Conservation (phyloP, 768 basidiomycete genomes). For the Sarcodon aspratus region DNA sequence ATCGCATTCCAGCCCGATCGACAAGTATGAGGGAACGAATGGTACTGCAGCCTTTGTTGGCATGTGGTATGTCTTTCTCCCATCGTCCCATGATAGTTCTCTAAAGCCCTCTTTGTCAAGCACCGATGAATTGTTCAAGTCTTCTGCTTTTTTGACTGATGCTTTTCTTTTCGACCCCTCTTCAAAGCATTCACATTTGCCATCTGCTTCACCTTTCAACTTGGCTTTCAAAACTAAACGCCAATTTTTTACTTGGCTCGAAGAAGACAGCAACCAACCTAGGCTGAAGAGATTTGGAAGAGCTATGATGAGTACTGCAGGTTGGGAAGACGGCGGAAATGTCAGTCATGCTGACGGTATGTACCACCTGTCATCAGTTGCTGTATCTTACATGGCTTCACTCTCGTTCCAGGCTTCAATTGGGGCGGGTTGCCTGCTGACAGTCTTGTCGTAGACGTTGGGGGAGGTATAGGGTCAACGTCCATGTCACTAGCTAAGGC, state of each 20-base stretch:
- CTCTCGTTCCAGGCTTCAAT: slow-evolving; percentile 34
- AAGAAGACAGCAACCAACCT: slow-evolving; percentile 33
- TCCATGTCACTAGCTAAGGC: slow-evolving; percentile 30
- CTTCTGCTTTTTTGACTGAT: slow-evolving; percentile 67
- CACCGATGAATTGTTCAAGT: slow-evolving; percentile 68
- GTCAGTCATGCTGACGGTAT: slow-evolving; percentile 5
- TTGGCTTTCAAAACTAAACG: slow-evolving; percentile 45
- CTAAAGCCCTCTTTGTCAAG: slow-evolving; percentile 23
- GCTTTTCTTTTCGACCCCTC: slow-evolving; percentile 14
- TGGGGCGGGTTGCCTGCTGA: slow-evolving; percentile 42
- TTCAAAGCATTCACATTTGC: slow-evolving; percentile 9
- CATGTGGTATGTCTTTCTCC: slow-evolving; percentile 36
- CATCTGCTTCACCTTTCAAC: slow-evolving; percentile 57
- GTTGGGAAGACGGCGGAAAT: slow-evolving; percentile 39
- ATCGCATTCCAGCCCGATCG: slow-evolving; percentile 31
- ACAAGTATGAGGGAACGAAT: slow-evolving; percentile 56
- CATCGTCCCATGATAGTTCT: background rate
- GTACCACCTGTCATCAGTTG: slow-evolving; percentile 14
- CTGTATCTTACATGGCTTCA: background rate
- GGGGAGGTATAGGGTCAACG: slow-evolving; percentile 55
- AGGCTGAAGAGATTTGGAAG: slow-evolving; percentile 60
- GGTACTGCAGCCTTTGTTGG: slow-evolving; percentile 65
- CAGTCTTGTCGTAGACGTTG: slow-evolving; percentile 52
- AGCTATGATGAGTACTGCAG: slow-evolving; percentile 63
- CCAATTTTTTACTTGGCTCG: slow-evolving; percentile 65